These are phyloP conservation scores for Acanthamoeba sp. DNA, from an alignment of 208 protist species.

Conservation along the genomic window DNA sequence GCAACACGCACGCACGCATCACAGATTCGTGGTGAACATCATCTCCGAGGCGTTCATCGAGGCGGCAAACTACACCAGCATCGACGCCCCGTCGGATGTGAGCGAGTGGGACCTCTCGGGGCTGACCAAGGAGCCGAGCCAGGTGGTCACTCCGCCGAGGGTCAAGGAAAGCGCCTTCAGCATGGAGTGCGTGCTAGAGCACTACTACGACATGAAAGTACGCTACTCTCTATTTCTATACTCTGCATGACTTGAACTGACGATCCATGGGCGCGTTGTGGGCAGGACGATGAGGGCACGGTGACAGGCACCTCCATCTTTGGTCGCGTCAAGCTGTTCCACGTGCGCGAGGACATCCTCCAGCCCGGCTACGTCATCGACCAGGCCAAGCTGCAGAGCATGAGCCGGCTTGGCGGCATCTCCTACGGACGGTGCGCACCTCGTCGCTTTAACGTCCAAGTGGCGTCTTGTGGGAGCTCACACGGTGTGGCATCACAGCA, in stretches of 20 bases:
- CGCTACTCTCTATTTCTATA: too few relatives aligned
- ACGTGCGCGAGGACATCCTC: neutral
- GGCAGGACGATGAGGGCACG: neutral
- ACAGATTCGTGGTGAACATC: slow-evolving; percentile 34
- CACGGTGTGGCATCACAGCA: neutral
- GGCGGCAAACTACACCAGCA: slow-evolving; percentile 48
- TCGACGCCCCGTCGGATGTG: neutral
- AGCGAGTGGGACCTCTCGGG: neutral
- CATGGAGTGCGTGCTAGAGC: slow-evolving; percentile 40
- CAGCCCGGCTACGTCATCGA: neutral
- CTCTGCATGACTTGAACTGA: too few relatives aligned
- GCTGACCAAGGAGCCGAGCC: neutral
- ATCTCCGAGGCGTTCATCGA: slow-evolving; percentile 34
- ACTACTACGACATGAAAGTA: slow-evolving; percentile 49
- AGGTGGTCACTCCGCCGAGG: neutral
- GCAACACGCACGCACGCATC: too few relatives aligned
- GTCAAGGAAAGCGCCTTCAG: slow-evolving; percentile 60
- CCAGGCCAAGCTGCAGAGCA: slow-evolving; percentile 48
- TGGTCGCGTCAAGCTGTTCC: slow-evolving; percentile 29
- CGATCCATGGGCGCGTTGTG: too few relatives aligned
- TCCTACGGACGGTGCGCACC: slow-evolving; percentile 14
- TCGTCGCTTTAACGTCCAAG: neutral
- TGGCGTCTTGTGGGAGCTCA: neutral
- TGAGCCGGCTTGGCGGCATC: slow-evolving; percentile 34
- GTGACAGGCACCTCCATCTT: neutral